Conservation (phyloP, 805 yeast species). For the Lipomyces spencermartinsiae region DNA sequence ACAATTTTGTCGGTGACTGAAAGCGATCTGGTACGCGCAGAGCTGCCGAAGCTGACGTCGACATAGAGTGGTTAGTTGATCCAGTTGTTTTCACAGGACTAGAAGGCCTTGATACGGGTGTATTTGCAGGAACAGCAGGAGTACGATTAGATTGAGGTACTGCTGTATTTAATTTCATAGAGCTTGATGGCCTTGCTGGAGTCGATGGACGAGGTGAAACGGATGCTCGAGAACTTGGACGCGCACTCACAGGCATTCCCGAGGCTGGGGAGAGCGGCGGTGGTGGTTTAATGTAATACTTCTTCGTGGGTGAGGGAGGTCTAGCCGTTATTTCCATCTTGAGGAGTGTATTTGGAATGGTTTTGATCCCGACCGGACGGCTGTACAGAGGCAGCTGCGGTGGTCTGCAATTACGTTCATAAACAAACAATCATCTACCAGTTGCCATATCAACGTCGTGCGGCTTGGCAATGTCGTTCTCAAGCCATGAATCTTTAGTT, state of each 20-base stretch:
- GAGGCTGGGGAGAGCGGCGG: neutral
- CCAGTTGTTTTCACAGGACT: neutral
- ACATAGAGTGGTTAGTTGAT: neutral
- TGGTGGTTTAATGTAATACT: slow-evolving; percentile 28
- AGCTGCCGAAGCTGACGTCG: neutral
- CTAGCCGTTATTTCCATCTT: neutral
- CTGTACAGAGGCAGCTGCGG: neutral
- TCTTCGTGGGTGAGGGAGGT: slow-evolving; percentile 7
- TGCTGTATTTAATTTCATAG: neutral
- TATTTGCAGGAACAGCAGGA: neutral
- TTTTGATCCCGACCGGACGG: neutral
- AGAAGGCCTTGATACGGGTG: neutral
- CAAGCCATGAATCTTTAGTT: neutral
- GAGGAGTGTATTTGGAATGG: neutral
- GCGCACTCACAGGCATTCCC: neutral
- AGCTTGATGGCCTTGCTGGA: neutral
- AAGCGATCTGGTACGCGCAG: neutral
- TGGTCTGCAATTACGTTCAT: neutral
- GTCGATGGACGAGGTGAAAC: neutral
- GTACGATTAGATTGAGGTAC: neutral
- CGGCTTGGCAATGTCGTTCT: neutral
- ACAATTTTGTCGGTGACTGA: slow-evolving; percentile 2
- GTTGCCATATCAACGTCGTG: neutral
- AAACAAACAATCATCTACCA: neutral
- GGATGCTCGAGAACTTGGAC: slow-evolving; percentile 1